These are phyloP conservation scores for Hibiscus trionum DNA, from an alignment of 345 rosid species.

Conservation along the genomic window DNA sequence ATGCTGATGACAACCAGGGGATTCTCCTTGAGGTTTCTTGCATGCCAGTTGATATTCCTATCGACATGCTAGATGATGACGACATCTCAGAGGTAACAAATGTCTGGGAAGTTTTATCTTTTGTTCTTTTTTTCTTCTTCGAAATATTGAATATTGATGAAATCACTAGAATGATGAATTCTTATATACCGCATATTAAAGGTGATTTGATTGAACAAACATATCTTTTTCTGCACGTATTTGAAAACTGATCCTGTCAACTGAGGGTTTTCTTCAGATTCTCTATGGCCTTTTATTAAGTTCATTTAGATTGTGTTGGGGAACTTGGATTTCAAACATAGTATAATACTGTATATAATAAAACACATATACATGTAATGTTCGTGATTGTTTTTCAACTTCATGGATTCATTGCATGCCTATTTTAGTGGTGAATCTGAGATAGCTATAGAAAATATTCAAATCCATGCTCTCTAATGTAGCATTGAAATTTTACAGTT, in stretches of 20 bases:
- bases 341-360: not conserved
- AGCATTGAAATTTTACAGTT: not conserved
- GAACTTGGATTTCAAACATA: not conserved
- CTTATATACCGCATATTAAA: not conserved
- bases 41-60: not conserved
- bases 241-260: not conserved
- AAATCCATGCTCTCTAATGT: not conserved
- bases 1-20: not conserved
- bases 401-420: not conserved
- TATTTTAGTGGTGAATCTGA: not conserved
- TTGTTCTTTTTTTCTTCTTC: not conserved
- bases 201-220: conserved; percentile 1
- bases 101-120: not conserved
- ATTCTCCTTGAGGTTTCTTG: conserved; percentile 10
- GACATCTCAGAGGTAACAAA: conserved; percentile 10
- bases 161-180: not conserved
- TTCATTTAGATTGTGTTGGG: not conserved
- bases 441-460: not conserved
- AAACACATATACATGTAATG: not conserved
- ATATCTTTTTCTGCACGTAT: not conserved
- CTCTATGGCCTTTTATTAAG: not conserved
- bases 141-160: not conserved
- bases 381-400: not conserved
- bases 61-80: conserved; percentile 1
- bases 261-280: not conserved